Base-by-base conservation (phyloP, 2,329 filamentous ascomycete species). In the Chaetomium globosum region DNA sequence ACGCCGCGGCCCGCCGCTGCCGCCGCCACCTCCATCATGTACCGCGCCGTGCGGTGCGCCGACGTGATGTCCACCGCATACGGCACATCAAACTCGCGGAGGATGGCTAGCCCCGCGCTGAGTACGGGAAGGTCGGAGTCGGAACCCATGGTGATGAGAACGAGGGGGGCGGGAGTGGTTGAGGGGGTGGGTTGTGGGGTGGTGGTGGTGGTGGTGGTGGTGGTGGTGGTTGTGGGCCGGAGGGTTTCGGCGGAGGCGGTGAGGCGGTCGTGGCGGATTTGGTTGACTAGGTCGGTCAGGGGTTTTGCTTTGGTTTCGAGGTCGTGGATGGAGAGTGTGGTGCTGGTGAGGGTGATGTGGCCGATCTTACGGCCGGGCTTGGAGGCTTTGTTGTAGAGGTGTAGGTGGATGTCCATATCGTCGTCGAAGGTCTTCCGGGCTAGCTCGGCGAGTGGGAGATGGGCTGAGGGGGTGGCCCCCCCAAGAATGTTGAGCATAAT, bases 291-390 rank as follows among this genome's bases (percentile, higher is more conserved):
- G 53, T 88, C 79, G 65, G 96, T 86, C 26, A 97, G 83, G 59
- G 89, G 86, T 46, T 89, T 85, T 16, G 88, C 83, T 19, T 83
- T 80, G 74, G 75, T 69, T 65, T 83, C 81, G 19, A 87, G 77
- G n/a, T 89, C 87, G 71, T 88, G 83, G 46, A 84, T 80, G 74
- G 93, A 87, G 0, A 43, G 39, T 3, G 85, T 87, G 13, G 85
- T 81, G 1, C 87, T 88, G 1, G 91, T 90, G 46, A 96, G 80
- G 0, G 93, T 98, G 71, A 99, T 87, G 76, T 99, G 95, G 12
- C 94, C 94, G 80, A 98, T 98, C 78, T 98, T 99, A 54, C 95
- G 89, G 39, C 92, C 90, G 4, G 91, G 92, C 72, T 93, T 91
- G 30, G 93, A 90, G 55, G 86, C 87, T 79, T 98, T 98, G 73